Base-by-base conservation (phyloP, 805 yeast genomes). In the Metschnikowia borealis region DNA sequence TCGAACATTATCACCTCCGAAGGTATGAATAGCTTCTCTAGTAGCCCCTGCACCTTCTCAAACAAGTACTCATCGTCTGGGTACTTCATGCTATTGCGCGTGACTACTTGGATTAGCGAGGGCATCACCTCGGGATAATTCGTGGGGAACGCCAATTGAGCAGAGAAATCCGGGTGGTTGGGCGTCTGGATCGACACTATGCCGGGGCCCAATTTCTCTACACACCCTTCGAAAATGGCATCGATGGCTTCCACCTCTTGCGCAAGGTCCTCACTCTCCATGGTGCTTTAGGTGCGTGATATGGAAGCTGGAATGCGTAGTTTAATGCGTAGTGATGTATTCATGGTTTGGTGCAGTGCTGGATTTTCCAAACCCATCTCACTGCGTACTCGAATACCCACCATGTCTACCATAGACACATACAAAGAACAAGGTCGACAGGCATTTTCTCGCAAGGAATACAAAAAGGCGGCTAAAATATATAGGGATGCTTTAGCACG, bases 211-310 rank as follows among this genome's bases (percentile, higher is more conserved):
- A 76, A 47, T 23, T 57, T 59, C 3, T 68, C 66, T 34, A 82
- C 63, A 38, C 81, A 74, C 14, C 77, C 87, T 0, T 96, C 97
- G 62, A 82, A 92, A 11, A 94, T 92, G 3, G 97, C 94, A 49
- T 88, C 86, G 10, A 92, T 82, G 11, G 96, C 92, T 37, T 80
- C 83, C 17, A 89, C 67, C 62, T 92, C 99, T 48, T 89, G 94
- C 18, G 33, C 40, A 15, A 57, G 50, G 18, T 54, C 58, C 33
- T 51, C 29, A 15, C 42, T 34, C 11, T 48, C 17, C 56, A 53
- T 53, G 13, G 32, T 20, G 14, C 11, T 37, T 14, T 37, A 20
- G 26, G 39, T 18, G 26, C n/a, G 29, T 26, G 4, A 26, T 26
- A 26, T 26, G 29, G 11, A 26, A 26, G 29, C 29, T 8, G 8